phyloP scores from a whole-genome alignment of 1,284 basidiomycete species.

The Athelia sp. region DNA sequence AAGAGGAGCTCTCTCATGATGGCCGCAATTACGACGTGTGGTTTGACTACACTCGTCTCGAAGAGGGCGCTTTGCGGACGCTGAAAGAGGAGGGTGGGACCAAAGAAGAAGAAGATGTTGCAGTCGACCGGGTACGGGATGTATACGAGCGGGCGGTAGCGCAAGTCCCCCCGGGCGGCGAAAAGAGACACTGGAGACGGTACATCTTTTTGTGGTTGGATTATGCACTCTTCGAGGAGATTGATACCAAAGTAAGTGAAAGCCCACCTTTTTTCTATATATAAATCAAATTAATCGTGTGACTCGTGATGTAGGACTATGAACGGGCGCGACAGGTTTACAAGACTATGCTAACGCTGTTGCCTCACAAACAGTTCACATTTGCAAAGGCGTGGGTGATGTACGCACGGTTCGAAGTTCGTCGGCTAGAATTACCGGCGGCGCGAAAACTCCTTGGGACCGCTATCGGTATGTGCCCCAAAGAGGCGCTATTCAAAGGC shows the following conservation, averaged over 20 bases:
- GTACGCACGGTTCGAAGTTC: slow-evolving; percentile 91
- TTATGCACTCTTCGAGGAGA: slow-evolving; percentile 97
- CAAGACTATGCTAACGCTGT: slow-evolving; percentile 82
- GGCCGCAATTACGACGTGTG: slow-evolving; percentile 95
- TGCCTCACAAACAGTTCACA: slow-evolving; percentile 95
- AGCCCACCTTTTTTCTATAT: not conserved
- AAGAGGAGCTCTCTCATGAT: slow-evolving; percentile 87
- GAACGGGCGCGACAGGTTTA: slow-evolving; percentile 87
- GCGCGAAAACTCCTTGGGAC: slow-evolving; percentile 90
- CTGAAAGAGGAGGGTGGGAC: slow-evolving; percentile 73
- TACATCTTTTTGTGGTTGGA: slow-evolving; percentile 98
- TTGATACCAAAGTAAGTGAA: slow-evolving; percentile 82
- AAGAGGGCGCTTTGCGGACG: slow-evolving; percentile 83
- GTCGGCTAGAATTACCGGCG: slow-evolving; percentile 76
- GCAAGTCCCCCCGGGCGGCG: slow-evolving; percentile 85
- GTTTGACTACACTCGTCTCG: slow-evolving; percentile 94
- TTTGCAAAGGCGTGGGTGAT: slow-evolving; percentile 94
- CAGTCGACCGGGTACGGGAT: slow-evolving; percentile 72
- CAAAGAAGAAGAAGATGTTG: slow-evolving; percentile 57
- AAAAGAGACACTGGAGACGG: slow-evolving; percentile 90
- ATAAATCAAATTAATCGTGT: slow-evolving; percentile 5
- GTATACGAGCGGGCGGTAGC: slow-evolving; percentile 97
- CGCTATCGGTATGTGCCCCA: slow-evolving; percentile 94
- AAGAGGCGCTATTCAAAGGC: slow-evolving; percentile 89
- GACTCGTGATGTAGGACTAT: slow-evolving; percentile 55